phyloP scores from a whole-genome alignment of 768 basidiomycete genomes.

The Cyclocybe cylindracea region DNA sequence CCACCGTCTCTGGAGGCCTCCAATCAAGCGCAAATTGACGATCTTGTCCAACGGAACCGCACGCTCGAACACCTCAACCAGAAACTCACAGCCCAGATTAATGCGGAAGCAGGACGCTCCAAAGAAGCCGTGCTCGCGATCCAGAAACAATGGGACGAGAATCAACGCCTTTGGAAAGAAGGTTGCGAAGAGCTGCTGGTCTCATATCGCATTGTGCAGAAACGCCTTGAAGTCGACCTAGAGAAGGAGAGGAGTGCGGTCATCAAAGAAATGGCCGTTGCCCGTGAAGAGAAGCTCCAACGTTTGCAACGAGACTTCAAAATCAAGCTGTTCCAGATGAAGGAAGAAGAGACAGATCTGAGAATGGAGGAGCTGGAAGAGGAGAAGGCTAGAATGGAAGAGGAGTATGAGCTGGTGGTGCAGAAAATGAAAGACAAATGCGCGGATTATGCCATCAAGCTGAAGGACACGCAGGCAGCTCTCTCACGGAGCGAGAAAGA shows the following conservation, averaged over 20 bases:
- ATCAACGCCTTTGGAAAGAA: constrained; percentile 60
- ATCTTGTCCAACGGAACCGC: constrained; percentile 69
- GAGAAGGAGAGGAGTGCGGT: constrained; percentile 53
- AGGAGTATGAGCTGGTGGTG: constrained; percentile 52
- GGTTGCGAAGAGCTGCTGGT: constrained; percentile 64
- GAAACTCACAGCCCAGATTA: constrained; percentile 51
- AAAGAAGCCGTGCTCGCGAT: constrained; percentile 43
- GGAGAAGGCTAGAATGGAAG: constrained; percentile 31
- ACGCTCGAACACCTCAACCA: constrained; percentile 62
- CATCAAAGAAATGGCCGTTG: constrained; percentile 53
- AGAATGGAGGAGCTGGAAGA: constrained; percentile 55
- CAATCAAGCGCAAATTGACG: constrained; percentile 69
- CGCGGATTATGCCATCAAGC: constrained; percentile 32
- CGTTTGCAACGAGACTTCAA: constrained; percentile 65
- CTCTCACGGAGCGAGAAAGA: constrained; percentile 41
- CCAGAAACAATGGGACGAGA: constrained; percentile 50
- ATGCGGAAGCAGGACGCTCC: constrained; percentile 41
- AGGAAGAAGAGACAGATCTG: constrained; percentile 60
- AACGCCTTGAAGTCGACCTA: constrained; percentile 52
- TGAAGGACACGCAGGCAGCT: constrained; percentile 41
- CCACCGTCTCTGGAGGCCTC: constrained; percentile 55
- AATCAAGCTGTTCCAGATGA: constrained; percentile 66
- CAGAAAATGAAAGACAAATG: constrained; percentile 39
- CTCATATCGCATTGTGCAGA: constrained; percentile 66
- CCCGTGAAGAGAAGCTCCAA: constrained; percentile 58